Evolutionary conservation across 768 basidiomycete species (phyloP).

Genomic region (Pisolithus marmoratus): DNA sequence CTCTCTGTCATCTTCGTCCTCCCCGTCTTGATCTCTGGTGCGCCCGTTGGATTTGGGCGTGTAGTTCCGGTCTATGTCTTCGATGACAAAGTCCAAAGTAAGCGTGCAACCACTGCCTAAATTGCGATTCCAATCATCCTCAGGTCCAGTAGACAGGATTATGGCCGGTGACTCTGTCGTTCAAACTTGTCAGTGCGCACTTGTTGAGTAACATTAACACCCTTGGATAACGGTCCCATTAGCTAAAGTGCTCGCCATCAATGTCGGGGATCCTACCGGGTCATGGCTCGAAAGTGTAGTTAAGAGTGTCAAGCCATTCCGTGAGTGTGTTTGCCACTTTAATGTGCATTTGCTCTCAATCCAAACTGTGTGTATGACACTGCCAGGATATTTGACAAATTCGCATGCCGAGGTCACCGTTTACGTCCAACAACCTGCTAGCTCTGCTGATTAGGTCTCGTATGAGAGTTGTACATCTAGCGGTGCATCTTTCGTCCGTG

Average conservation of each 20-base stretch:
- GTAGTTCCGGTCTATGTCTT: not conserved
- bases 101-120: too few relatives aligned
- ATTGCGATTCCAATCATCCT: too few relatives aligned
- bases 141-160: too few relatives aligned
- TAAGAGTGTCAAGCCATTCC: not conserved
- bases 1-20: not conserved
- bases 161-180: not conserved
- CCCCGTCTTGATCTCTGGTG: not conserved
- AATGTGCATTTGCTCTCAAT: too few relatives aligned
- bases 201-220: not conserved
- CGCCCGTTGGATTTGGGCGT: not conserved
- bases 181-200: not conserved
- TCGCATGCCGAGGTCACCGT: not conserved
- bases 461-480: not conserved
- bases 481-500: too few relatives aligned
- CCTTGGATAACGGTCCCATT: not conserved
- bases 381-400: not conserved
- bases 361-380: too few relatives aligned
- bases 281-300: not conserved
- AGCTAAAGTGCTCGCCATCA: not conserved
- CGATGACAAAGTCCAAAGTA: too few relatives aligned
- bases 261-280: not conserved
- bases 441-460: not conserved
- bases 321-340: not conserved
- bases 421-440: not conserved